Conservation (phyloP, 2,329 filamentous ascomycete genomes). For the Calonectria pseudoturangicola region DNA sequence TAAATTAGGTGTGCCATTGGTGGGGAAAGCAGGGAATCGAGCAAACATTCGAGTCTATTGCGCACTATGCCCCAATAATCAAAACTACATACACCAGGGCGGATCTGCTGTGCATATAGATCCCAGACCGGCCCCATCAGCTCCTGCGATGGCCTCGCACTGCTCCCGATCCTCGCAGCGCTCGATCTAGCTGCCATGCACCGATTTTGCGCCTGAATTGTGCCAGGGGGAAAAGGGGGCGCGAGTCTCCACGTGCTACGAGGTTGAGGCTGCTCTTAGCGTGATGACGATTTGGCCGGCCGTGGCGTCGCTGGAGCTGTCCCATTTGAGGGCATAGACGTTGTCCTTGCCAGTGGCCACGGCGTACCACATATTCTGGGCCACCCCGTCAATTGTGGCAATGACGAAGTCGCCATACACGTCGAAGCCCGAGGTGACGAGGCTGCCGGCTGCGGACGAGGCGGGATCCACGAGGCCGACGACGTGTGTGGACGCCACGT, state of each 20-base stretch:
- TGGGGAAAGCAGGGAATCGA: not conserved
- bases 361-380: slow-evolving; percentile 35
- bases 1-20: not conserved
- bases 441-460: not conserved
- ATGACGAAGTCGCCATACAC: slow-evolving; percentile 34
- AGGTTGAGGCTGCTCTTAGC: slow-evolving; percentile 29
- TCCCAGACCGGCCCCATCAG: not conserved
- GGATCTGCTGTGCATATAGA: not conserved
- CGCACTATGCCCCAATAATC: not conserved
- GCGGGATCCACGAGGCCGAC: slow-evolving; percentile 30
- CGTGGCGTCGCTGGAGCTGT: slow-evolving; percentile 30
- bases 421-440: slow-evolving; percentile 26
- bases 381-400: not conserved
- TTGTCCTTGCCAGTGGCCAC: slow-evolving; percentile 25
- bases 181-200: not conserved
- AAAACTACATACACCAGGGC: not conserved
- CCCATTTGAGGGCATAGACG: slow-evolving; percentile 37
- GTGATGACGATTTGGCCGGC: slow-evolving; percentile 25
- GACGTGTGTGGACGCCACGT: slow-evolving; percentile 21
- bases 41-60: not conserved
- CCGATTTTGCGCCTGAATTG: not conserved
- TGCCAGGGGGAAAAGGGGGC: not conserved
- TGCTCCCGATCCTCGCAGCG: too few relatives aligned
- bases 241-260: not conserved
- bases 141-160: too few relatives aligned